Evolutionary conservation across 1,284 basidiomycete species (phyloP), one percentile per base, ranked within the genome.

Genomic region (Naganishia liquefaciens): DNA sequence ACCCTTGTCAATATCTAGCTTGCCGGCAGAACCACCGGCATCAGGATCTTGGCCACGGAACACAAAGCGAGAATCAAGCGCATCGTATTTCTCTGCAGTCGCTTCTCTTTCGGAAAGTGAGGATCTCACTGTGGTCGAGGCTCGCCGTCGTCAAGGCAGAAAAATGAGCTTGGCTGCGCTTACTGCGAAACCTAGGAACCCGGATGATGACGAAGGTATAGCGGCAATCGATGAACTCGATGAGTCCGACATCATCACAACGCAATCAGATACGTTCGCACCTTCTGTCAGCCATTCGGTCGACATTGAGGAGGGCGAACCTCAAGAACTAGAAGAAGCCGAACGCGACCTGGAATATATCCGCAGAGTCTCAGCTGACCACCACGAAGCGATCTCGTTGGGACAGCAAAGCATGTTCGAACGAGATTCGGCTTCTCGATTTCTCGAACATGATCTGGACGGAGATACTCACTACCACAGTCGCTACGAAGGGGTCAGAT

Each of bases 111-210:
- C 46, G 7, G 68, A 70, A 6, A 60, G 70, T 33, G 60, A 62
- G 19, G 73, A 76, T 43, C 68, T 71, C n/a, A 51, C 54, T 6
- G 28, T 68, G 17, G 53, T 72, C 3, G 77, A 75, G 55, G 73
- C 72, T 17, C 55, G 70, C 39, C 66, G 75, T 0, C 72, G 74
- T 0, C 69, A 71, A 43, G 77, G 75, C 3, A 70, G 75, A 33
- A 71, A 73, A 62, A 68, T 70, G 64, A 72, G 71, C n/a, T 64
- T 79, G 10, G 75, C 75, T 5, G 71, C 68, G 10, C 73, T 77
- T 30, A 62, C 51, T 19, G 28, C 47, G 30, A 39, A 49, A 4
- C 25, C 28, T 13, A 50, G 28, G 6, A 30, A 19, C 9, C 40
- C 40, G 43, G 27, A 53, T 2, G 54, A 53, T 17, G 54, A 57